Percentiles rank a stretch among this genome's conserved stretches.
Evolutionary conservation across 163 green algal species (phyloP).

Genomic region (Prototheca wickerhamii): DNA sequence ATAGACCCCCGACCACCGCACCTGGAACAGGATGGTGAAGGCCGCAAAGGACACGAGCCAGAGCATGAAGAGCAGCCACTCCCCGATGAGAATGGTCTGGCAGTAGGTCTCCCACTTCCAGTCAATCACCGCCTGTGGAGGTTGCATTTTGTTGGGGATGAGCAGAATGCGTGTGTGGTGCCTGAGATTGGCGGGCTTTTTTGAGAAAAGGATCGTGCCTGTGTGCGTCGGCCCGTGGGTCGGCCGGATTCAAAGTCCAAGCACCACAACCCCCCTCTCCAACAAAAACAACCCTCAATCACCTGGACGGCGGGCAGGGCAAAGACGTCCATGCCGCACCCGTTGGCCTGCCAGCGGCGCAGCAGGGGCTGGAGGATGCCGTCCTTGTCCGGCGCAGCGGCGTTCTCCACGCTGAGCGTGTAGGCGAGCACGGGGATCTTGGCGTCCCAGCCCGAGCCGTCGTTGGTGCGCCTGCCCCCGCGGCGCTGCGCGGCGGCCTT

Average conservation of each 20-base stretch:
- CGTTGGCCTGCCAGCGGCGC: constrained; percentile 14
- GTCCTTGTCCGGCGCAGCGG: constrained; percentile 7
- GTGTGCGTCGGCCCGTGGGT: neutral
- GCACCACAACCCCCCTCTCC: neutral
- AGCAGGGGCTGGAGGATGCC: constrained; percentile 28
- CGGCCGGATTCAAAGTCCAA: neutral
- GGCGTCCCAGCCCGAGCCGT: neutral
- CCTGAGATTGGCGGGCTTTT: neutral
- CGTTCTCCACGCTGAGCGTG: constrained; percentile 10
- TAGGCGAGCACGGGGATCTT: constrained; percentile 16
- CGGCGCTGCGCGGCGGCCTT: neutral
- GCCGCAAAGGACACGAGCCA: constrained; percentile 5
- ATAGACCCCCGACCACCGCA: neutral
- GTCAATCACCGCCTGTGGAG: constrained; percentile 17
- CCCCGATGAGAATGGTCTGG: constrained; percentile 11
- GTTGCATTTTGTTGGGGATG: neutral
- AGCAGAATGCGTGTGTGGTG: neutral
- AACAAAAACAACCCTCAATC: neutral
- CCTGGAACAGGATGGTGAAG: constrained; percentile 24
- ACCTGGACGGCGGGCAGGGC: constrained; percentile 18
- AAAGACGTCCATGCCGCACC: constrained; percentile 19
- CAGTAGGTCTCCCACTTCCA: constrained; percentile 16
- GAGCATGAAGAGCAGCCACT: constrained; percentile 16
- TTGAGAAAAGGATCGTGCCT: too few relatives aligned
- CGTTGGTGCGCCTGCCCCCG: neutral